Evolutionary conservation across 768 basidiomycete genomes (phyloP).

Genomic region (Exidia glandulosa): DNA sequence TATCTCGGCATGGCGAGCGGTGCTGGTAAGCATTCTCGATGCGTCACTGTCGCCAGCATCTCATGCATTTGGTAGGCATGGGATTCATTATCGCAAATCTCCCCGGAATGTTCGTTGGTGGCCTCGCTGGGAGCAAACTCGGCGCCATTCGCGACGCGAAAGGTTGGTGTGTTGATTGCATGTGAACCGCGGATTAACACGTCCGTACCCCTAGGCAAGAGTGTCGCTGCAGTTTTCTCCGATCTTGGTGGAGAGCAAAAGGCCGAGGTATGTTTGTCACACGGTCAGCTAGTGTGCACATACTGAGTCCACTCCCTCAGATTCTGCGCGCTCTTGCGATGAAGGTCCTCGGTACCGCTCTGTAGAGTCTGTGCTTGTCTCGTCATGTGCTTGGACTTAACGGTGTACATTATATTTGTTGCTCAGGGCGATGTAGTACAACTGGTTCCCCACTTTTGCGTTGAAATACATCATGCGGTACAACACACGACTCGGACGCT

Average conservation of each 20-base stretch:
- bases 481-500: neutral
- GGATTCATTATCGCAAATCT: conserved; percentile 57
- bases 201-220: conserved; percentile 49
- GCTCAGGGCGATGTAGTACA: neutral
- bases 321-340: conserved; percentile 70
- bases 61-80: conserved; percentile 13
- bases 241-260: conserved; percentile 69
- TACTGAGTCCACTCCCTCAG: conserved; percentile 29
- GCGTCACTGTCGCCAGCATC: neutral
- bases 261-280: conserved; percentile 52
- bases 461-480: neutral
- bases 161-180: conserved; percentile 8
- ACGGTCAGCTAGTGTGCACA: neutral
- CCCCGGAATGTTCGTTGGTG: conserved; percentile 79
- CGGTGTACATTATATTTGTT: no score
- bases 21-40: conserved; percentile 22
- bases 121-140: conserved; percentile 78
- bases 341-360: conserved; percentile 70
- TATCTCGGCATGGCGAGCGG: conserved; percentile 64
- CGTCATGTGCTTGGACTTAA: no score
- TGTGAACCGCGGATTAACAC: neutral
- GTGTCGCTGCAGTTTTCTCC: conserved; percentile 79
- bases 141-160: conserved; percentile 91
- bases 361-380: no score
- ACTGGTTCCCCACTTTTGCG: neutral